phyloP scores from a whole-genome alignment of 768 basidiomycete species.

The Boletus speciosus region DNA sequence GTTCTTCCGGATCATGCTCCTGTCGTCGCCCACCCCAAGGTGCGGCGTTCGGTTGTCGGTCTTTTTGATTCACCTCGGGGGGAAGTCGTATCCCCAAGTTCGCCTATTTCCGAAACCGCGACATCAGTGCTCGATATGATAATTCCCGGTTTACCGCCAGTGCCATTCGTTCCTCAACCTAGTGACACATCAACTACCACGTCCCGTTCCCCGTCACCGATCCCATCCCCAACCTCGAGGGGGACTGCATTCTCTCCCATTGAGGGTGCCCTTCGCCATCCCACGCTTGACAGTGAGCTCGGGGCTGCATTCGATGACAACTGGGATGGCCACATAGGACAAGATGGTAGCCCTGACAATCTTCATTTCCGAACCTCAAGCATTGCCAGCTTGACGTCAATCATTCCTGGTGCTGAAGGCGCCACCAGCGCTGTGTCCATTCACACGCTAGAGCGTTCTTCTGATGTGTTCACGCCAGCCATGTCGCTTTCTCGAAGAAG shows the following conservation, averaged over 20 bases:
- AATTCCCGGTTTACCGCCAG: constrained; percentile 34
- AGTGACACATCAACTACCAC: constrained; percentile 20
- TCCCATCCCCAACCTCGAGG: not conserved
- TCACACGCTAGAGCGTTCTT: not conserved
- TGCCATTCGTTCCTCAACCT: constrained; percentile 33
- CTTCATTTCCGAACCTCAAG: constrained; percentile 54
- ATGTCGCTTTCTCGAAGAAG: constrained; percentile 7
- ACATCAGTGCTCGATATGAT: constrained; percentile 28
- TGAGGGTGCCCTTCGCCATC: constrained; percentile 16
- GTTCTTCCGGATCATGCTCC: constrained; percentile 18
- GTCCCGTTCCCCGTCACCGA: constrained; percentile 25
- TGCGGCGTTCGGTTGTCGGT: constrained; percentile 57
- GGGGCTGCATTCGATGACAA: constrained; percentile 43
- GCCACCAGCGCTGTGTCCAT: not conserved
- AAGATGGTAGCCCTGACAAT: constrained; percentile 29
- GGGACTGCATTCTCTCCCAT: constrained; percentile 6
- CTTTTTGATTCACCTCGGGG: constrained; percentile 47
- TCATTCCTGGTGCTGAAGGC: constrained; percentile 26
- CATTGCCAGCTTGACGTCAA: constrained; percentile 48
- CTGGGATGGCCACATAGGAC: constrained; percentile 13
- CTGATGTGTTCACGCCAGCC: constrained; percentile 1
- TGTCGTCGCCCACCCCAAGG: constrained; percentile 24
- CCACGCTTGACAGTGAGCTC: constrained; percentile 56
- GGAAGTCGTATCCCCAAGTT: constrained; percentile 3
- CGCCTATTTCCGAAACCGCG: constrained; percentile 13